Conservation (phyloP, 73 alveolate species). For the Uronychia binucleata region DNA sequence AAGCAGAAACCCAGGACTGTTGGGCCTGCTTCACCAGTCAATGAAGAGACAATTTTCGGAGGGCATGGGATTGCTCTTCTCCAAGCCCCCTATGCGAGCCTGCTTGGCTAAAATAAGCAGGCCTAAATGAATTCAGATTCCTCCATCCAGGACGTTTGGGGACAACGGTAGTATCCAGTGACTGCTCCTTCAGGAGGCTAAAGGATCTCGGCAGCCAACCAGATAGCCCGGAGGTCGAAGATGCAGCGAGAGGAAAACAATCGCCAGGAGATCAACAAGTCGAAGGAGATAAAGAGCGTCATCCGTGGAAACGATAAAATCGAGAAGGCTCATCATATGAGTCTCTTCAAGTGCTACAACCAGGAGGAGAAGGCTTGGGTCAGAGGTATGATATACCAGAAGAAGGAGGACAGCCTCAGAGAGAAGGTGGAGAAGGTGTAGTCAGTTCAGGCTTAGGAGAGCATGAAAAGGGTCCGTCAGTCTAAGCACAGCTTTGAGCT, state of each 20-base stretch:
- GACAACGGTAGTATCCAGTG: not conserved
- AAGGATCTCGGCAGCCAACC: not conserved
- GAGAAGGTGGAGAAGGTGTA: conserved; percentile 7
- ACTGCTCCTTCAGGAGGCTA: not conserved
- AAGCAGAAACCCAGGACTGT: not conserved
- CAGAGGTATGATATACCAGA: conserved; percentile 1
- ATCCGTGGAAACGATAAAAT: conserved; percentile 4
- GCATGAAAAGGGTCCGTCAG: not conserved
- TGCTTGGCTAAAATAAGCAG: not conserved
- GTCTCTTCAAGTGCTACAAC: conserved; percentile 15
- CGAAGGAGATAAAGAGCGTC: conserved; percentile 15
- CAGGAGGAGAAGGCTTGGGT: conserved; percentile 21
- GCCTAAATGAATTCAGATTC: not conserved
- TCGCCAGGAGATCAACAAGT: not conserved
- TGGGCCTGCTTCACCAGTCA: not conserved
- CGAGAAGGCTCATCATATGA: conserved; percentile 5
- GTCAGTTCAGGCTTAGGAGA: not conserved
- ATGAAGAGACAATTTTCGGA: not conserved
- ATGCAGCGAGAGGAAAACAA: not conserved
- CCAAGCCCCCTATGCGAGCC: not conserved
- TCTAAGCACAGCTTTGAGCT: conserved; percentile 6
- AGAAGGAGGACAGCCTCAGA: conserved; percentile 5
- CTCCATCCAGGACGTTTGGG: not conserved
- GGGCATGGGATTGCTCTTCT: not conserved
- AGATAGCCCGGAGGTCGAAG: not conserved